Base-by-base conservation (phyloP, 2,329 filamentous ascomycete species). In the Malbranchea zuffiana region DNA sequence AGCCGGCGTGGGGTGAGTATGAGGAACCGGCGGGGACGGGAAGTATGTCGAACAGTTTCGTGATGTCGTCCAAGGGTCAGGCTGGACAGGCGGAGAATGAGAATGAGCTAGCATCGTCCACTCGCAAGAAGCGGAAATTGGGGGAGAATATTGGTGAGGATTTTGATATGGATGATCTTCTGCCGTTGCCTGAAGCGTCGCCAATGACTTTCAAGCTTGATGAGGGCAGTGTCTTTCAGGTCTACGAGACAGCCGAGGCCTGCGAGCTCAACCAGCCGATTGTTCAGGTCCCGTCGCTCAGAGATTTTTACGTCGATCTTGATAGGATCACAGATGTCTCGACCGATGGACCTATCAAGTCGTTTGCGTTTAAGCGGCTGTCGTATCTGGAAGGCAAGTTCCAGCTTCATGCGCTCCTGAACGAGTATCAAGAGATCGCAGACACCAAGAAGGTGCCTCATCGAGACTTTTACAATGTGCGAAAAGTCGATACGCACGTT, bases 401-500 rank as follows among this genome's bases (percentile, higher is more conserved):
- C 63, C 93, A 95, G 55, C 71, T 98, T 15, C 95, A 98, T 55
- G 75, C 79, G 15, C 73, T 98, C 19, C 67, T 96, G 41, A 96
- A 98, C 55, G 90, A 95, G 59, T 96, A 96, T 49, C 87, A 96
- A 55, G 90, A 98, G 61, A 90, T 92, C 35, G 88, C 90, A 41
- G 90, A 98, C 65, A 95, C 84, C 58, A 98, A 98, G 60, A 88
- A 83, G 51, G 90, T 96, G 37, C 90, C 90, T 2, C 90, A 98
- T 61, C 78, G 90, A 66, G 90, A 98, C 61, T 98, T 98, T 56
- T 98, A 98, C 68, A 98, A 98, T 55, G 90, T 98, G 32, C 75
- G 90, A 55, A 98, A 98, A 60, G 90, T 98, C 34, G 90, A 98
- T 56, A 98, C 90, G 6, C 90, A 98, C 70, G 90, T 98, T 50